These are phyloP conservation scores for Streptanthus diversifolius DNA, from an alignment of 345 rosid species.

Conservation along the genomic window DNA sequence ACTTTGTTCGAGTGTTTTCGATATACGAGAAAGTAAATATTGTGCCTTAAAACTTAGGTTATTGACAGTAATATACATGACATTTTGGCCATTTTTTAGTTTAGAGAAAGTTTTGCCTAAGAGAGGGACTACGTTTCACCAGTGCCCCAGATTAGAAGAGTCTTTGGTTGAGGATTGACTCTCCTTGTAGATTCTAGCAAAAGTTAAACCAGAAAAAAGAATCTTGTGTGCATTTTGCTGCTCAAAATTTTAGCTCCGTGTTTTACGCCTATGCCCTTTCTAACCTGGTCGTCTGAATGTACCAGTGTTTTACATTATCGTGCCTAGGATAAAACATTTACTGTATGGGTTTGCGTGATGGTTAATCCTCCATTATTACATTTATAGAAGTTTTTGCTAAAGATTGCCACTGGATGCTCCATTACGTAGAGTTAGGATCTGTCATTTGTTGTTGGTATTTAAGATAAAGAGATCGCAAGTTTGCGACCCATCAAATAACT, in stretches of 20 bases:
- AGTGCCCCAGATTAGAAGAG: neutral
- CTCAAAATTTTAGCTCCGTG: too few relatives aligned
- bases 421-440: neutral
- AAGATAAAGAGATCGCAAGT: constrained; percentile 25
- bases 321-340: too few relatives aligned
- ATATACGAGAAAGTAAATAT: neutral
- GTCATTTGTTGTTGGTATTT: neutral
- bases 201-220: neutral
- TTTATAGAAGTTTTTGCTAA: too few relatives aligned
- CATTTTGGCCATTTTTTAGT: neutral
- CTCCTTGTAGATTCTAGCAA: neutral
- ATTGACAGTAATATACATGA: neutral
- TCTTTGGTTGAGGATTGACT: neutral
- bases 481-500: neutral
- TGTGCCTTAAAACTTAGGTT: neutral
- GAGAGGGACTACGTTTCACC: neutral
- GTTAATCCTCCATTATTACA: too few relatives aligned
- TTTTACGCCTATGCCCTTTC: too few relatives aligned
- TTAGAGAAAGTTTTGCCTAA: neutral
- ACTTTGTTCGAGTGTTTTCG: neutral
- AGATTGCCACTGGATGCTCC: neutral
- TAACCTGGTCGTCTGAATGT: too few relatives aligned
- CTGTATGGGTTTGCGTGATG: too few relatives aligned
- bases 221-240: neutral
- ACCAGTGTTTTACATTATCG: too few relatives aligned